Percentiles rank a stretch among this genome's conserved stretches.
Conservation (phyloP, 1,139 yeast species). For the Groenewaldozyma sp. region DNA sequence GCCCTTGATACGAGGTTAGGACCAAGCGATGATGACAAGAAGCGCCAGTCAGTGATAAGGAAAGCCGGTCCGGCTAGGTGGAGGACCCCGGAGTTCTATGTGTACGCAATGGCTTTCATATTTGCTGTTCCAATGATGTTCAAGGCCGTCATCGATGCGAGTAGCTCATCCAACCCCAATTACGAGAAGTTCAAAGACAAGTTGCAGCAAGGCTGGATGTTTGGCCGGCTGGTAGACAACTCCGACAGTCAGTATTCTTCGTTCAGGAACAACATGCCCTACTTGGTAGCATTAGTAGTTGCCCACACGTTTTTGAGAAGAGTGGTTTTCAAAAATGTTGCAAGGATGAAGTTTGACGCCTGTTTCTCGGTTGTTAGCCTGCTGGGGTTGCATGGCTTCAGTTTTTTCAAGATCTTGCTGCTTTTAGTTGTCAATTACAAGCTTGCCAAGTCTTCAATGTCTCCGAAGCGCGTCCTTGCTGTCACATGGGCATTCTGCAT, state of each 20-base stretch:
- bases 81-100: constrained; percentile 62
- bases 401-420: constrained; percentile 47
- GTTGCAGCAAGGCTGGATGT: constrained; percentile 59
- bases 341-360: constrained; percentile 55
- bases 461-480: constrained; percentile 18
- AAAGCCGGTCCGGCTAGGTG: constrained; percentile 54
- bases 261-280: constrained; percentile 69
- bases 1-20: constrained; percentile 65
- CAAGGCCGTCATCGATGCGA: constrained; percentile 72
- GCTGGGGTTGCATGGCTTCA: constrained; percentile 74
- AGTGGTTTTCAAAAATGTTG: constrained; percentile 8
- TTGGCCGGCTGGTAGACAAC: constrained; percentile 44
- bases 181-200: constrained; percentile 53
- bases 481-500: constrained; percentile 72
- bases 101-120: constrained; percentile 54
- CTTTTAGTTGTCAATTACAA: constrained; percentile 50
- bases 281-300: constrained; percentile 45
- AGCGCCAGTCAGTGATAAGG: constrained; percentile 34
- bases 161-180: constrained; percentile 57
- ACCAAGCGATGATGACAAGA: constrained; percentile 43
- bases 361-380: constrained; percentile 62
- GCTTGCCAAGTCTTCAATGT: constrained; percentile 38
- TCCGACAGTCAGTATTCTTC: constrained; percentile 85
- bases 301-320: constrained; percentile 47
- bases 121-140: constrained; percentile 75